These are phyloP conservation scores for Neurospora pannonica DNA, from an alignment of 495 filamentous ascomycete species.

Conservation along the genomic window DNA sequence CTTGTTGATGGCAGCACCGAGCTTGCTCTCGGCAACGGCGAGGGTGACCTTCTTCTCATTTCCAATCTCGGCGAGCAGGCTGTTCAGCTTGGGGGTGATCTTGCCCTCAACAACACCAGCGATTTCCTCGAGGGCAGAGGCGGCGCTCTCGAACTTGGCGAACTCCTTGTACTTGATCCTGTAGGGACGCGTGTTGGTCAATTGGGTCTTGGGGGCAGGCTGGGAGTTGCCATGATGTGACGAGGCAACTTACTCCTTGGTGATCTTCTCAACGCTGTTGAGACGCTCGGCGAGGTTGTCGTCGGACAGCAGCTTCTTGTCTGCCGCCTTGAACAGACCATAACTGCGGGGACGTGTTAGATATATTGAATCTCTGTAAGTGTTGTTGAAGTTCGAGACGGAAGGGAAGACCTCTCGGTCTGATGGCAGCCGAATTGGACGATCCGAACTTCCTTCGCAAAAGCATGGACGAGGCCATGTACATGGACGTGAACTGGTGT, in stretches of 20 bases:
- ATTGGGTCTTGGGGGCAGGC: neutral
- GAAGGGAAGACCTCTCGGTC: neutral
- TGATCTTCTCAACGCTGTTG: constrained; percentile 72
- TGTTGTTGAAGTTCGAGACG: neutral
- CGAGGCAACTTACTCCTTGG: constrained; percentile 59
- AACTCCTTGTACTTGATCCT: constrained; percentile 95
- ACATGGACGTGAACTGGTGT: neutral
- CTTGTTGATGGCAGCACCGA: constrained; percentile 88
- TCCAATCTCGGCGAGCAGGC: constrained; percentile 80
- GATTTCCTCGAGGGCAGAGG: constrained; percentile 77
- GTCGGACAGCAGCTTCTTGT: constrained; percentile 92
- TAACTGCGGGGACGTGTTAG: constrained; percentile 40
- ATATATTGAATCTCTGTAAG: neutral
- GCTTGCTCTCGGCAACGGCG: constrained; percentile 89
- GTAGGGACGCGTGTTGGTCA: constrained; percentile 10
- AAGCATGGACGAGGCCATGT: neutral
- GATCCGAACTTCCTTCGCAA: neutral
- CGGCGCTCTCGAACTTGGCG: constrained; percentile 89
- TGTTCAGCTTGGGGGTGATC: constrained; percentile 81
- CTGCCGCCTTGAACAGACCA: constrained; percentile 92
- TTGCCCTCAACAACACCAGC: constrained; percentile 83
- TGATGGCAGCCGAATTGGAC: neutral
- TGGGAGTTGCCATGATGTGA: neutral
- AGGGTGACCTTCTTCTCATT: constrained; percentile 96
- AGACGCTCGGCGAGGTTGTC: constrained; percentile 66